phyloP scores from a whole-genome alignment of 2,329 filamentous ascomycete species.

The Hymenoscyphus fructigenus region DNA sequence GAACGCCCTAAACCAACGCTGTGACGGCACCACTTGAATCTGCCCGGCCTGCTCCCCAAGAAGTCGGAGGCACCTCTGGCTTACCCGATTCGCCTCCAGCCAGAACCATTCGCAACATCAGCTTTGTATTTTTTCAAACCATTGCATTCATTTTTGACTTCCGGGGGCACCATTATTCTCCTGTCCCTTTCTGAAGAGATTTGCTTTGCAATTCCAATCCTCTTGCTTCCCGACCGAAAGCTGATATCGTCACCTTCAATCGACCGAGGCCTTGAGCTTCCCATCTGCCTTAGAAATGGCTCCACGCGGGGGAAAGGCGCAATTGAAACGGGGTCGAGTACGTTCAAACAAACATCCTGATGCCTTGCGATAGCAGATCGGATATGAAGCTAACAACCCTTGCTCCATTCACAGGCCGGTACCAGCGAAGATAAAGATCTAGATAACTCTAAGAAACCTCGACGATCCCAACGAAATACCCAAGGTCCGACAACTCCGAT shows the following conservation, averaged over 20 bases:
- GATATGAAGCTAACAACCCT: conserved; percentile 7
- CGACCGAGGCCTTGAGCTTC: conserved; percentile 6
- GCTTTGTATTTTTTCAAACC: background rate
- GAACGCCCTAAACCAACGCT: background rate
- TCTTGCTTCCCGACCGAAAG: background rate
- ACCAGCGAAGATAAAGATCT: conserved; percentile 26
- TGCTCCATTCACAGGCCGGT: background rate
- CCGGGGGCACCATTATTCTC: background rate
- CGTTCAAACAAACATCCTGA: conserved; percentile 37
- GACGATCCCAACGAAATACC: conserved; percentile 72
- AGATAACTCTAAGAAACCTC: conserved; percentile 69
- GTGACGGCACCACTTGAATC: background rate
- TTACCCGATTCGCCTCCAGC: conserved; percentile 12
- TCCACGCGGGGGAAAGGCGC: conserved; percentile 70
- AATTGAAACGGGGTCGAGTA: conserved; percentile 80
- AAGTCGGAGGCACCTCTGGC: background rate
- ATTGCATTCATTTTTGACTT: conserved; percentile 17
- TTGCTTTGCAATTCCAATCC: background rate
- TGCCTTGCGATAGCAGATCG: conserved; percentile 14
- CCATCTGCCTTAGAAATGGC: conserved; percentile 35
- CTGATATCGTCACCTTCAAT: background rate
- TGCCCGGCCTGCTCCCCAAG: background rate
- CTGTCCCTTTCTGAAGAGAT: background rate
- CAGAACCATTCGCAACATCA: conserved; percentile 9
- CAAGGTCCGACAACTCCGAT: conserved; percentile 56